Base-by-base conservation (phyloP, 1,284 basidiomycete species). In the Lentinus polychrous region DNA sequence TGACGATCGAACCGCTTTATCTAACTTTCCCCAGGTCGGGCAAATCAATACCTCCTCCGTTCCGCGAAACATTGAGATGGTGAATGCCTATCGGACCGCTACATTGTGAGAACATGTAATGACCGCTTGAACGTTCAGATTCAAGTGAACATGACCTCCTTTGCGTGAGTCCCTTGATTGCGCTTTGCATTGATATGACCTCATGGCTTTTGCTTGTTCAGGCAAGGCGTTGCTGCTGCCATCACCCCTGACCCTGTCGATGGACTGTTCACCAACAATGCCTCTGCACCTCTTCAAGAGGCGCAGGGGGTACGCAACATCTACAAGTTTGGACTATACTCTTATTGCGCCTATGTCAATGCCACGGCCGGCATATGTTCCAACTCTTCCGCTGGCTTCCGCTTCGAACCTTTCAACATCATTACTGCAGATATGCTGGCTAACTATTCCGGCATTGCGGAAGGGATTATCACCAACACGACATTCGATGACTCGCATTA, bases 321-420 rank as follows among this genome's bases (percentile, higher is more conserved):
- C 51, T 91, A 91, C 67, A 69, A 79, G 50, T 91, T 85, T 55
- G 87, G 87, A 18, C 69, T 91, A 35, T 91, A 91, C 67, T 79
- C 79, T 17, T 78, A 86, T 61, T 90, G 86, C 55, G 86, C 73
- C 57, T 89, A 81, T 59, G 66, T 83, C 57, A 75, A 81, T 53
- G 64, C 65, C 35, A 73, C 73, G 20, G 69, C 69, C 24, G 88
- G 87, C 32, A 73, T 66, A 44, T 90, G 88, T 63, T 76, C 81
- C 37, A 83, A 81, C 58, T 64, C 71, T 40, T 77, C 79, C 31
- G 65, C 75, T 34, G 85, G 76, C 31, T 68, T 71, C 55, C 71
- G 69, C 51, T 86, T 83, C 60, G 65, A 72, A 46, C 87, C 86
- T 15, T 84, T 76, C 59, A 67, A 73, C 32, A 71, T 71, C 40